Base-by-base conservation (phyloP, 1,284 basidiomycete species). In the Sanghuangporus sanghuang region DNA sequence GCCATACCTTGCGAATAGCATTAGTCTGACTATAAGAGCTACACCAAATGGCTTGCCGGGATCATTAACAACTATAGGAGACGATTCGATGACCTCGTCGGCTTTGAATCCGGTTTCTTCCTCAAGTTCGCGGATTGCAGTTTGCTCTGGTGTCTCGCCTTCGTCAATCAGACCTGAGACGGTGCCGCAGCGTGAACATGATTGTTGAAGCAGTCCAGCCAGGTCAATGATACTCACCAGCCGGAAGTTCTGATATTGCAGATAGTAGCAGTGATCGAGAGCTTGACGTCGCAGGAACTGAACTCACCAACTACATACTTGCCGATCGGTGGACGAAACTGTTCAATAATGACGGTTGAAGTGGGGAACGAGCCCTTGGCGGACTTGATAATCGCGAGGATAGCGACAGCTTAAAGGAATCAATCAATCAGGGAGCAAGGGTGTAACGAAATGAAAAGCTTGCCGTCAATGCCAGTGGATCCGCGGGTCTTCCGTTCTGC, bases 81-180 rank as follows among this genome's bases (percentile, higher is more conserved):
- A 89, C 0, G 86, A 79, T 59, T 91, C 81, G 35, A 87, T 71
- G 40, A 94, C 79, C 44, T 77, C 75, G 67, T 80, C 77, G n/a
- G 82, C 86, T 67, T 79, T 84, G 74, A 89, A 96, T 1, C 95
- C 95, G 0, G 94, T 96, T 75, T 97, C 95, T 76, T 98, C 95
- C 69, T 88, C 80, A 7, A 98, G 81, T 72, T 98, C 95, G 40
- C 95, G 84, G 40, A 94, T 79, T 0, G 93, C 95, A 0, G 93
- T 84, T 62, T 82, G 76, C 74, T 89, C 89, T 0, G 91, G 80
- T 1, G 86, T 85, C 76, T 98, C 89, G 1, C 85, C 85, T 65
- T 87, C 85, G 71, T 96, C 92, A 64, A 98, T 86, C 27, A 98
- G 77, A 40, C 93, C 90, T 87, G 68, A 60, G 52, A 32, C 52